Conservation (phyloP, 1,284 basidiomycete species). For the Boletellus deceptivus region DNA sequence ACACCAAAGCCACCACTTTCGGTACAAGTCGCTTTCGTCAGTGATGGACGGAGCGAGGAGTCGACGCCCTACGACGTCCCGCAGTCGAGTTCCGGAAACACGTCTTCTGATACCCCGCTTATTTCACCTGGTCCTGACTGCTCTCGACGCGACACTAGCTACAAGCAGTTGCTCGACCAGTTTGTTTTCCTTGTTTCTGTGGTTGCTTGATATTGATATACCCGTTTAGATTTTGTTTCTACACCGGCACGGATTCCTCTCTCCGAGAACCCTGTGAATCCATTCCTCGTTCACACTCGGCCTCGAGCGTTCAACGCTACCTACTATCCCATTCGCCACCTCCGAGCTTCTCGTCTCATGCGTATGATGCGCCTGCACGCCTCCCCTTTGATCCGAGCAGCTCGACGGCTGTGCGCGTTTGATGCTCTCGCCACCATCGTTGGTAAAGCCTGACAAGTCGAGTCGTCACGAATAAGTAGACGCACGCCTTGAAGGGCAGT, state of each 20-base stretch:
- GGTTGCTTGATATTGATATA: conserved; percentile 4
- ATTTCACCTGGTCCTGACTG: conserved; percentile 30
- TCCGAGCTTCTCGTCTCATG: conserved; percentile 13
- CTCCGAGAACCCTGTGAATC: conserved; percentile 32
- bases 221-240: conserved; percentile 68
- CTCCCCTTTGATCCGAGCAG: conserved; percentile 6
- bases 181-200: conserved; percentile 35
- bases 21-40: conserved; percentile 9
- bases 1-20: conserved; percentile 18
- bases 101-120: conserved; percentile 40
- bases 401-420: conserved; percentile 5
- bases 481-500: neutral
- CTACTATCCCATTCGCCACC: conserved; percentile 33
- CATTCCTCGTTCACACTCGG: conserved; percentile 52
- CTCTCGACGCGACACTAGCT: conserved; percentile 39
- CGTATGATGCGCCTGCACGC: conserved; percentile 8
- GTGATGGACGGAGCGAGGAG: conserved; percentile 39
- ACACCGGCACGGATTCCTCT: conserved; percentile 50
- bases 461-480: neutral
- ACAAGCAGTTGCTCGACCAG: conserved; percentile 63
- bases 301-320: conserved; percentile 53
- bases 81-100: conserved; percentile 41
- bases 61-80: conserved; percentile 55
- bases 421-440: neutral
- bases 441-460: neutral